These are phyloP conservation scores for Coniochaeta sp. DNA, from an alignment of 2,329 filamentous ascomycete genomes.

Conservation along the genomic window DNA sequence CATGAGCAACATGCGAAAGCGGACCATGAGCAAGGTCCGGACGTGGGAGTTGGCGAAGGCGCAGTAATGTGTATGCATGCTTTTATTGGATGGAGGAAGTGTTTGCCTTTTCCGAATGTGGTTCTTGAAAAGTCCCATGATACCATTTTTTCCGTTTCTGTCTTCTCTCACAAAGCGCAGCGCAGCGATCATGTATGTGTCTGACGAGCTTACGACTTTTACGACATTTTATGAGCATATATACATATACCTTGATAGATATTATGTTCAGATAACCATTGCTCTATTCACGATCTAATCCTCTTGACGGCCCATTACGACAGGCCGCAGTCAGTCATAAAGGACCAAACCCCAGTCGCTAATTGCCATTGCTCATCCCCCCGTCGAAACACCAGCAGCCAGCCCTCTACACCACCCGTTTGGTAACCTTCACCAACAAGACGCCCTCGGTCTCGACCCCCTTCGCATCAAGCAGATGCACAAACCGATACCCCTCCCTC, in stretches of 20 bases:
- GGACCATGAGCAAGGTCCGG: conserved; percentile 47
- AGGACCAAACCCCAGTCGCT: too few species aligned
- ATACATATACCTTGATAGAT: background rate
- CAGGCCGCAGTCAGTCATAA: too few species aligned
- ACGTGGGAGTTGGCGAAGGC: conserved; percentile 36
- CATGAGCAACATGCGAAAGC: conserved; percentile 46
- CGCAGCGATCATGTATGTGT: background rate
- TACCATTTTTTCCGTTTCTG: background rate
- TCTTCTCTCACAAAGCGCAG: background rate
- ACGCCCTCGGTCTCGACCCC: conserved; percentile 60
- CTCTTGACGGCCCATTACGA: background rate
- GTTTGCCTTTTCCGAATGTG: background rate
- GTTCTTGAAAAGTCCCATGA: background rate
- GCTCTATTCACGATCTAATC: background rate
- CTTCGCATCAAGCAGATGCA: conserved; percentile 65
- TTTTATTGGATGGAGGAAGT: too few species aligned
- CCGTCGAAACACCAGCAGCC: background rate
- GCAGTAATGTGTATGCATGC: background rate
- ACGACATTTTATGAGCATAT: background rate
- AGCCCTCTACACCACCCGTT: conserved; percentile 27
- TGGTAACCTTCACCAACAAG: conserved; percentile 67
- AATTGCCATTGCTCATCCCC: too few species aligned
- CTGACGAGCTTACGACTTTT: conserved; percentile 1
- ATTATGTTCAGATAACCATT: background rate
- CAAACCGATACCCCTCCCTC: conserved; percentile 65